A percentile compares a stretch with the other conserved stretches of the same genome.
Evolutionary conservation across 2,329 filamentous ascomycete species (phyloP).

Genomic region (Trematosphaeria pertusa): DNA sequence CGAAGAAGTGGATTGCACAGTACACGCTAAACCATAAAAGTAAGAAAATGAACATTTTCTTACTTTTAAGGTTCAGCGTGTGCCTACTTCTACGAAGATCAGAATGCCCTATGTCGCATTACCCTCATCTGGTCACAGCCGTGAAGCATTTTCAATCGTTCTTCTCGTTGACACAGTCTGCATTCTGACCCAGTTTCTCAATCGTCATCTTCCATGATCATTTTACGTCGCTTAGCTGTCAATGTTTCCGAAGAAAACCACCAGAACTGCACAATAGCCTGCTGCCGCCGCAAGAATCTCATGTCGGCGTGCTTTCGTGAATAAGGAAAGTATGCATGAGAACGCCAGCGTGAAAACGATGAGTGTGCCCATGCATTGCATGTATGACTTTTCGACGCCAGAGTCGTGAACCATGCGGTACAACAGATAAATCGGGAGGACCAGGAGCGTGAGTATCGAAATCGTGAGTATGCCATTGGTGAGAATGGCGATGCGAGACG

Average conservation of each 20-base stretch:
- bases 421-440: constrained; percentile 34
- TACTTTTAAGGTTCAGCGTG: too few species aligned
- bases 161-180: too few species aligned
- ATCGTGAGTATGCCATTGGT: constrained; percentile 30
- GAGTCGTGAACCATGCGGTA: constrained; percentile 28
- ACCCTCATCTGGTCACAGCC: too few species aligned
- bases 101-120: too few species aligned
- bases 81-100: too few species aligned
- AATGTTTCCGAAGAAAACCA: constrained; percentile 27
- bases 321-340: constrained; percentile 23
- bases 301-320: constrained; percentile 29
- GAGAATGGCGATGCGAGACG: constrained; percentile 26
- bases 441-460: constrained; percentile 31
- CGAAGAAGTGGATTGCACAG: too few species aligned
- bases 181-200: too few species aligned
- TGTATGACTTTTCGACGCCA: constrained; percentile 16
- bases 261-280: constrained; percentile 33
- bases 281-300: constrained; percentile 33
- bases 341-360: constrained; percentile 40
- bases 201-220: too few species aligned
- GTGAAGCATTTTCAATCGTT: too few species aligned
- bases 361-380: constrained; percentile 34
- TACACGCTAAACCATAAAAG: too few species aligned
- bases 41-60: too few species aligned
- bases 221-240: not conserved